These are phyloP conservation scores for Phycomyces nitens DNA, from an alignment of 192 early-diverging fungal genomes.

Conservation along the genomic window DNA sequence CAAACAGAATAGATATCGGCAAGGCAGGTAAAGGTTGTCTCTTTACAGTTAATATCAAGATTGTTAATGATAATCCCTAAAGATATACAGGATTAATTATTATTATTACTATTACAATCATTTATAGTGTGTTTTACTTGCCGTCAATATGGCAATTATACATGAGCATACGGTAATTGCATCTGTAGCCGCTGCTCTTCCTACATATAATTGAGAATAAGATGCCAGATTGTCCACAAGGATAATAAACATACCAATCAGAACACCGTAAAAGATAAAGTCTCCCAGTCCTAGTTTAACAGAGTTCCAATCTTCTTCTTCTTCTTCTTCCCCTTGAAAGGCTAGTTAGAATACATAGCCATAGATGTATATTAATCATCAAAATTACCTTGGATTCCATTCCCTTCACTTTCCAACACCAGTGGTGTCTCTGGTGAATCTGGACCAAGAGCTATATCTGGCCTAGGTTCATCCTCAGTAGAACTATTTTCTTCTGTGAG, in stretches of 20 bases:
- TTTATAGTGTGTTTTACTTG: no score
- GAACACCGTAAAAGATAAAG: constrained; percentile 80
- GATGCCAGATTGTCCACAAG: no score
- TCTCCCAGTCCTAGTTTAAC: constrained; percentile 77
- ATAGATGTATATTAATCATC: no score
- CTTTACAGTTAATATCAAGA: constrained; percentile 69
- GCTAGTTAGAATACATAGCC: no score
- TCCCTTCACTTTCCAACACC: no score
- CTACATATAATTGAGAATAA: constrained; percentile 23
- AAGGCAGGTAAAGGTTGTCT: constrained; percentile 72
- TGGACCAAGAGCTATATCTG: no score
- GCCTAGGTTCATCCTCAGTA: no score
- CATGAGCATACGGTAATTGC: neutral
- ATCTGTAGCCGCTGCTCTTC: constrained; percentile 49
- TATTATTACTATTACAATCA: no score
- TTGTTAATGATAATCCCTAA: constrained; percentile 66
- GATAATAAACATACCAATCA: constrained; percentile 18
- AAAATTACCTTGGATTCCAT: no score
- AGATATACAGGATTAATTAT: neutral
- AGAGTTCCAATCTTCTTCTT: neutral
- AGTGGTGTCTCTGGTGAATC: no score
- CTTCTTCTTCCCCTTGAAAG: no score
- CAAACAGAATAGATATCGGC: constrained; percentile 75
- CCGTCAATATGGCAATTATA: constrained; percentile 55
- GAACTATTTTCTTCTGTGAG: neutral